A percentile compares a stretch with the other conserved stretches of the same genome.
Evolutionary conservation across 345 rosid genomes (phyloP).

Genomic region (Hypericum perforatum): DNA sequence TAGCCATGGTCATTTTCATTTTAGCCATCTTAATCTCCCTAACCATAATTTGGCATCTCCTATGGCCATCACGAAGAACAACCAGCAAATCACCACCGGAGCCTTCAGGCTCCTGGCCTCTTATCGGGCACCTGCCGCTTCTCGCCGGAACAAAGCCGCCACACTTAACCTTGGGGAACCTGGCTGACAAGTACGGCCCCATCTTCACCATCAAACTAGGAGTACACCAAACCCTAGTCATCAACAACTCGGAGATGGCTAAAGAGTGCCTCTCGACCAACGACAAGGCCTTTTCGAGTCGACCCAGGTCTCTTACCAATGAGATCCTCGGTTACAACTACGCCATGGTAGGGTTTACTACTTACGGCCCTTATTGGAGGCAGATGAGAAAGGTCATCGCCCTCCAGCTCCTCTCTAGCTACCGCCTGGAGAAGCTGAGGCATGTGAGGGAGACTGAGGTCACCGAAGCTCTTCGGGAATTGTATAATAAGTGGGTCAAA

Average conservation of each 20-base stretch:
- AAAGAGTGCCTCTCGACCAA: constrained; percentile 28
- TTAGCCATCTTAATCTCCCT: too few species aligned
- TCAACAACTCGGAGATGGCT: constrained; percentile 24
- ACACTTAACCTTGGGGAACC: constrained; percentile 24
- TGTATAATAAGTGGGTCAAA: constrained; percentile 14
- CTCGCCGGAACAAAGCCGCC: constrained; percentile 17
- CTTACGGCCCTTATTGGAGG: constrained; percentile 30
- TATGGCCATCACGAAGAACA: too few species aligned
- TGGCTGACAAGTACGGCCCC: constrained; percentile 36
- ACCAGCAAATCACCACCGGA: too few species aligned
- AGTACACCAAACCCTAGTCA: constrained; percentile 22
- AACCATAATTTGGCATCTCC: too few species aligned
- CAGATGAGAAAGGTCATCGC: constrained; percentile 24
- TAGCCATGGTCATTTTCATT: too few species aligned
- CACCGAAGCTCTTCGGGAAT: constrained; percentile 9
- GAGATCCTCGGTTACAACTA: constrained; percentile 19
- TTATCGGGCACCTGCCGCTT: constrained; percentile 33
- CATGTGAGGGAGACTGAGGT: constrained; percentile 18
- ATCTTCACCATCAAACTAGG: constrained; percentile 30
- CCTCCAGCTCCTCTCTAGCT: constrained; percentile 21
- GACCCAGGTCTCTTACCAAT: constrained; percentile 12
- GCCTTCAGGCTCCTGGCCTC: constrained; percentile 21
- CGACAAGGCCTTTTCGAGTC: constrained; percentile 23
- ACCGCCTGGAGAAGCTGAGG: constrained; percentile 19
- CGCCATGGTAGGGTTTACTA: constrained; percentile 20